Percentiles rank a stretch among this genome's conserved stretches.
phyloP scores from a whole-genome alignment of 2,329 filamentous ascomycete genomes.

The Thielaviopsis ethacetica region DNA sequence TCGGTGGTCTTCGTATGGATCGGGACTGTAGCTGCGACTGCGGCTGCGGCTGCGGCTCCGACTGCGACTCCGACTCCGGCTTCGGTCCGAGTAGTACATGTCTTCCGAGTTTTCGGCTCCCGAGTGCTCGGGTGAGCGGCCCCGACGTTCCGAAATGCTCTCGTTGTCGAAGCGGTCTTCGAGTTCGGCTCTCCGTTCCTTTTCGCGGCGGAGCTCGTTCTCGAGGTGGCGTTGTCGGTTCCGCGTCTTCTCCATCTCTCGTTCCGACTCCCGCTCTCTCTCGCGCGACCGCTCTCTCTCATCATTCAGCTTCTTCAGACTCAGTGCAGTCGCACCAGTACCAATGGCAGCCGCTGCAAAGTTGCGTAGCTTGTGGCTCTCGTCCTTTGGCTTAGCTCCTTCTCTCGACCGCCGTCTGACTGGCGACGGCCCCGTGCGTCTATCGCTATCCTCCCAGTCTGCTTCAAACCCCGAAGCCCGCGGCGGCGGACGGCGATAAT shows the following conservation, averaged over 20 bases:
- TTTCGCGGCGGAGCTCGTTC: background rate
- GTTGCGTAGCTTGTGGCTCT: constrained; percentile 39
- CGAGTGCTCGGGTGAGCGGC: background rate
- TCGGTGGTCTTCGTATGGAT: background rate
- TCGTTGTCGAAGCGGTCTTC: background rate
- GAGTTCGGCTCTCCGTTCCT: background rate
- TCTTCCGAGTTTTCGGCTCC: background rate
- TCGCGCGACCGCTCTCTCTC: constrained; percentile 21
- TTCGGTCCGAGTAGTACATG: background rate
- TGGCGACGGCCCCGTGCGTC: constrained; percentile 14
- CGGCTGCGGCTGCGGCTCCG: constrained; percentile 16
- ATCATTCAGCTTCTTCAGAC: constrained; percentile 38
- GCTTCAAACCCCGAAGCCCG: constrained; percentile 5
- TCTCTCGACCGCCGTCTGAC: background rate
- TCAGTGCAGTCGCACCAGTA: constrained; percentile 43
- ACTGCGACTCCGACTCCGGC: constrained; percentile 13
- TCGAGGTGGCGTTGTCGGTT: constrained; percentile 8
- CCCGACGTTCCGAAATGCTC: background rate
- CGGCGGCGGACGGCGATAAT: constrained; percentile 15
- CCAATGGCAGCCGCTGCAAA: constrained; percentile 38
- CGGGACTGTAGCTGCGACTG: background rate
- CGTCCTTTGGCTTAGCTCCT: constrained; percentile 16
- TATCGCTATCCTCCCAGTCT: constrained; percentile 19
- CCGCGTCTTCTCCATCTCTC: constrained; percentile 11
- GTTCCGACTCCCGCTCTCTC: background rate